Evolutionary conservation across 768 basidiomycete species (phyloP).

Genomic region (Kwoniella bestiolae): DNA sequence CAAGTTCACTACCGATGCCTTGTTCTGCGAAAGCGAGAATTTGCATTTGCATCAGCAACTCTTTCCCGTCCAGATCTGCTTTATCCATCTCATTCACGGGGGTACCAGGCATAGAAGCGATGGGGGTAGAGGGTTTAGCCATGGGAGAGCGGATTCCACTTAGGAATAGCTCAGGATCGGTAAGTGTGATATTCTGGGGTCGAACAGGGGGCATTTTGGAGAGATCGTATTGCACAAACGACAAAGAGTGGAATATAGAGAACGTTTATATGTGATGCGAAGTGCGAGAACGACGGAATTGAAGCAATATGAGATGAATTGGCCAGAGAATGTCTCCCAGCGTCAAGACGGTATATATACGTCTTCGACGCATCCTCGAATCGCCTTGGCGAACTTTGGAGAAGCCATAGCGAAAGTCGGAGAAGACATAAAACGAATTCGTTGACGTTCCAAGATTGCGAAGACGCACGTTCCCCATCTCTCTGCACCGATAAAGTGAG

Average conservation of each 20-base stretch:
- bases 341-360: no score
- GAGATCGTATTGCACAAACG: background rate
- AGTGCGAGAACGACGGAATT: no score
- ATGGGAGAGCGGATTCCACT: constrained; percentile 3
- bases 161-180: constrained; percentile 22
- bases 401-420: background rate
- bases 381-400: background rate
- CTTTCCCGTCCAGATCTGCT: constrained; percentile 6
- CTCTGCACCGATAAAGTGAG: no score
- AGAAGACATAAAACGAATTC: background rate
- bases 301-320: no score
- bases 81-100: background rate
- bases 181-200: constrained; percentile 10
- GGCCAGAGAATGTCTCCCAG: no score
- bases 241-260: background rate
- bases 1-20: constrained; percentile 56
- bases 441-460: no score
- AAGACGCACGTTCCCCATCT: no score
- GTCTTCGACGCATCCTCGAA: background rate
- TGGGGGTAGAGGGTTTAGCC: constrained; percentile 15
- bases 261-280: no score
- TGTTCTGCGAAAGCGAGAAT: constrained; percentile 55
- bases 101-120: constrained; percentile 11
- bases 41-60: constrained; percentile 52
- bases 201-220: background rate